These are phyloP conservation scores for Cladobotryum protrusum DNA, from an alignment of 2,329 filamentous ascomycete species.

Conservation along the genomic window DNA sequence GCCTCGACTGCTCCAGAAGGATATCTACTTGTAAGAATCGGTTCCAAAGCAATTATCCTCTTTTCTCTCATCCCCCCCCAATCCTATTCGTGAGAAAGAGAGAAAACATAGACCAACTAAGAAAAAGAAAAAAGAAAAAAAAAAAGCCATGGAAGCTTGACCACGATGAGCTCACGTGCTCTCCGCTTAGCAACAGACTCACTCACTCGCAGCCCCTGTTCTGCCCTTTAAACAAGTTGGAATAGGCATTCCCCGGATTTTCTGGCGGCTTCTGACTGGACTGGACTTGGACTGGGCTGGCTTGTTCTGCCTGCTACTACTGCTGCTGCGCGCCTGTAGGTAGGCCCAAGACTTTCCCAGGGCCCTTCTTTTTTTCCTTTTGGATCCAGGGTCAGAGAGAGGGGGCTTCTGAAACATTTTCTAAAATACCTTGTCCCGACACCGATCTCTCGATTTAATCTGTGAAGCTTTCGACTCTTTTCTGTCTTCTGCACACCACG, in stretches of 20 bases:
- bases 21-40: too few relatives aligned
- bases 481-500: background rate
- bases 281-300: too few relatives aligned
- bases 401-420: conserved; percentile 27
- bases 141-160: conserved; percentile 4
- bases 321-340: too few relatives aligned
- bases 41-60: too few relatives aligned
- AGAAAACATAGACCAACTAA: too few relatives aligned
- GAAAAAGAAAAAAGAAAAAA: background rate
- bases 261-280: background rate
- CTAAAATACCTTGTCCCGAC: conserved; percentile 13
- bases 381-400: conserved; percentile 10
- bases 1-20: background rate
- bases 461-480: background rate
- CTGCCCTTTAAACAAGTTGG: conserved; percentile 19
- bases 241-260: conserved; percentile 8
- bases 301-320: too few relatives aligned
- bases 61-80: too few relatives aligned
- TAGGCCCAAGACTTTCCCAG: background rate
- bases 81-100: too few relatives aligned
- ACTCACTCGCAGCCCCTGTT: conserved; percentile 25
- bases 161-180: conserved; percentile 27
- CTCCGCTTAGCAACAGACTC: conserved; percentile 16
- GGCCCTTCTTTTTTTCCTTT: conserved; percentile 10
- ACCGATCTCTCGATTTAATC: conserved; percentile 13